Evolutionary conservation across 2,329 filamentous ascomycete species (phyloP), one percentile per base, ranked within the genome.

Genomic region (Peltaster fructicola): DNA sequence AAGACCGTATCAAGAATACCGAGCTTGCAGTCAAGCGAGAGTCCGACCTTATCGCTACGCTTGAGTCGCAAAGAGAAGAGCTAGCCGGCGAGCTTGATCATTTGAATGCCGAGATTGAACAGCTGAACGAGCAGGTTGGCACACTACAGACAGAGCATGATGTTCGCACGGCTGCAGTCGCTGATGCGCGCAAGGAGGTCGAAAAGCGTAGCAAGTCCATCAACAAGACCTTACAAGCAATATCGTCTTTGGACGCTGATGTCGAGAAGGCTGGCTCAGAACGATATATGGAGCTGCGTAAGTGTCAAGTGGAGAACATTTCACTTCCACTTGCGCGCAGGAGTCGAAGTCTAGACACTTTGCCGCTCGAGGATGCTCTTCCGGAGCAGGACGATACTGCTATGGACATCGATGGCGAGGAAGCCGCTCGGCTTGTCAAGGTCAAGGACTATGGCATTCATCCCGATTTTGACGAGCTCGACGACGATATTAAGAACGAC

Each of bases 221-320:
- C 29, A 84, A 93, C 34, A 59, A 61, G 11, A 66, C 64, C 2
- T 60, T 78, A 25, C 84, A 78, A 43, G 71, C 72, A 20, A 77
- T 98, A 30, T 71, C 68, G 30, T 66, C 63, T 5, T 57, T 90
- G n/a, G 84, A 95, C 50, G 73, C 75, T 2, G 75, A 82, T 32
- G 72, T 91, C 24, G 81, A 92, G 50, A 79, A 77, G 41, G 81
- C 81, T 43, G 79, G 76, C 30, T 73, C 81, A 1, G 72, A 69
- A 40, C 79, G 88, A 46, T 92, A 92, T 46, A 73, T 73, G 21
- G 57, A 91, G 22, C 65, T 98, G 25, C 72, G 82, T 44, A 72
- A 80, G 33, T 95, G 85, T 59, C 85, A 90, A 47, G 70, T 98
- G 22, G 85, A 95, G 47, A 84, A 93, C 44, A 79, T 95, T 37